Conservation (phyloP, 2,329 filamentous ascomycete species). For the Bimuria novae-zelandiae region DNA sequence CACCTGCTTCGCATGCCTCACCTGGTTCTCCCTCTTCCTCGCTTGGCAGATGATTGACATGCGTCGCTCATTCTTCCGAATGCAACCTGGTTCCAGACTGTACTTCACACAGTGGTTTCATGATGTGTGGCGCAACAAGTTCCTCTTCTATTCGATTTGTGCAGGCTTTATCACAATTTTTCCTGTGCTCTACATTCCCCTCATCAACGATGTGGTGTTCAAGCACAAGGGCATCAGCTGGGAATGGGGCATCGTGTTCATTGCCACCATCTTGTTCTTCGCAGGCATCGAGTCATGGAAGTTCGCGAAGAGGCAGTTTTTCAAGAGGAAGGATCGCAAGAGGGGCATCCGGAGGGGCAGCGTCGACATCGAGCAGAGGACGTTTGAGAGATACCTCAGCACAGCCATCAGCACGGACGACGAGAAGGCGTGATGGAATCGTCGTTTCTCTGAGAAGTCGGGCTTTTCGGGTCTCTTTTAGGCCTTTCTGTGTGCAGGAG, state of each 20-base stretch:
- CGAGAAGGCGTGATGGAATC: conserved; percentile 31
- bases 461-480: no score
- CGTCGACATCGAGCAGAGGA: conserved; percentile 35
- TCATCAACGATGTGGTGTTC: conserved; percentile 68
- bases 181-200: conserved; percentile 66
- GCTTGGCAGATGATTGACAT: conserved; percentile 80
- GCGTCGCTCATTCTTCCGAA: conserved; percentile 74
- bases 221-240: conserved; percentile 67
- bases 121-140: conserved; percentile 73
- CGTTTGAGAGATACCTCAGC: conserved; percentile 41
- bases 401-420: conserved; percentile 38
- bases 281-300: conserved; percentile 69
- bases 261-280: conserved; percentile 66
- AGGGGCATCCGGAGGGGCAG: conserved; percentile 30
- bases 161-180: conserved; percentile 53
- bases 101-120: conserved; percentile 64
- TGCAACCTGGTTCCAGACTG: conserved; percentile 65
- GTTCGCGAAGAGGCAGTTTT: conserved; percentile 62
- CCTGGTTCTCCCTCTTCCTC: conserved; percentile 76
- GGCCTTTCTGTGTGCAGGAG: no score
- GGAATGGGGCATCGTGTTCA: conserved; percentile 73
- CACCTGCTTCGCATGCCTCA: conserved; percentile 74
- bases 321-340: conserved; percentile 29
- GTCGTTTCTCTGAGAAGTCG: neutral
- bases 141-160: conserved; percentile 56